Percentiles rank a stretch among this genome's conserved stretches.
These are phyloP conservation scores for Picochlorum costavermella DNA, from an alignment of 139 green algal genomes.

Conservation along the genomic window DNA sequence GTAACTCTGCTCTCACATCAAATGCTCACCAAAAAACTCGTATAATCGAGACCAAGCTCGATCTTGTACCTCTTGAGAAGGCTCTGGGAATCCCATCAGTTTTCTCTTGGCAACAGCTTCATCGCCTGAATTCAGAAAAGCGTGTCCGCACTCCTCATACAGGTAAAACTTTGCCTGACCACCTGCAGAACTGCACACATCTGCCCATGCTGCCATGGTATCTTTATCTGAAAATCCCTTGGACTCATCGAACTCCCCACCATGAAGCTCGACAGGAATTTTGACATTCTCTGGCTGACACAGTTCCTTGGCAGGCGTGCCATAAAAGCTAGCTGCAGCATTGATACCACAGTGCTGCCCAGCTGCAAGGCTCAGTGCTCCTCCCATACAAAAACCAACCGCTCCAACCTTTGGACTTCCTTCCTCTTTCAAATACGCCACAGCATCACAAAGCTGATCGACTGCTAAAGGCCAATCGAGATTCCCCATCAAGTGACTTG, in stretches of 20 bases:
- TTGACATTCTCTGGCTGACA: constrained; percentile 42
- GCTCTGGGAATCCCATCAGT: constrained; percentile 31
- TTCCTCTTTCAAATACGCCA: constrained; percentile 34
- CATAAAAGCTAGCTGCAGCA: constrained; percentile 51
- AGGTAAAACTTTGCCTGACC: constrained; percentile 36
- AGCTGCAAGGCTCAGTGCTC: constrained; percentile 46
- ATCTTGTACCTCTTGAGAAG: constrained; percentile 2
- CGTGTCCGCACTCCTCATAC: constrained; percentile 42
- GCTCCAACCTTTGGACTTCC: constrained; percentile 32
- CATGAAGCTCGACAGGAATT: constrained; percentile 29
- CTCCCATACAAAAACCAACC: constrained; percentile 69
- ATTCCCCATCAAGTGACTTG: constrained; percentile 44
- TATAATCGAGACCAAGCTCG: constrained; percentile 19
- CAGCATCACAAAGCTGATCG: constrained; percentile 47
- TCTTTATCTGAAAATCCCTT: constrained; percentile 35
- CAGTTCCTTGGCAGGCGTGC: constrained; percentile 31
- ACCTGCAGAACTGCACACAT: constrained; percentile 41
- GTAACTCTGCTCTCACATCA: constrained; percentile 10
- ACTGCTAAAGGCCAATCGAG: constrained; percentile 57
- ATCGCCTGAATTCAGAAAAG: constrained; percentile 40
- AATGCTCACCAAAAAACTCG: constrained; percentile 13
- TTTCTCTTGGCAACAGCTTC: constrained; percentile 11
- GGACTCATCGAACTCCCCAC: constrained; percentile 34
- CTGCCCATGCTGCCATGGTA: constrained; percentile 21
- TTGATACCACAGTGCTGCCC: constrained; percentile 45